phyloP scores from a whole-genome alignment of 495 filamentous ascomycete species.

The Evansstolkia leycettana region DNA sequence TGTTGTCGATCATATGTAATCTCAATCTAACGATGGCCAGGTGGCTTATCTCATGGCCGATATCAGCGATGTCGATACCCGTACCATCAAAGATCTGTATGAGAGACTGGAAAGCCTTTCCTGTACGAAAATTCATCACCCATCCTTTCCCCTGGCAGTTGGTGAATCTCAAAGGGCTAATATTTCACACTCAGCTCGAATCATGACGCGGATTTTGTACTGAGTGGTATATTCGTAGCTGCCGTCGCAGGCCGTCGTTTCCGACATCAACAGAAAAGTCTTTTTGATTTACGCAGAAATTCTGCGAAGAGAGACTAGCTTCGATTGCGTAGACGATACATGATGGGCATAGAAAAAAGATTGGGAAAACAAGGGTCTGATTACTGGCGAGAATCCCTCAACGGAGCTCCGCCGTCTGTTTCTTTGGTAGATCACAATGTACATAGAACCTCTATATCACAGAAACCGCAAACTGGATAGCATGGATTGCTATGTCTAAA shows the following conservation, averaged over 20 bases:
- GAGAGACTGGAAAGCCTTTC: conserved; percentile 68
- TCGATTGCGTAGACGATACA: too few relatives aligned
- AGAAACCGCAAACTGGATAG: too few relatives aligned
- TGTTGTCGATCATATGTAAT: not conserved
- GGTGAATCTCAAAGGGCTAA: not conserved
- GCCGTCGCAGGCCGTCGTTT: too few relatives aligned
- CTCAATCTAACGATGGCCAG: conserved; percentile 22
- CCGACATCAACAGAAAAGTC: too few relatives aligned
- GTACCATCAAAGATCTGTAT: conserved; percentile 75
- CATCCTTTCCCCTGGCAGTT: not conserved
- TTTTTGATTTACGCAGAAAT: too few relatives aligned
- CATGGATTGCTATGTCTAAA: too few relatives aligned
- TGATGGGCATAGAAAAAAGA: not conserved
- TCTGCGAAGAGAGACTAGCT: not conserved
- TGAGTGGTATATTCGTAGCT: too few relatives aligned
- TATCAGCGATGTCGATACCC: conserved; percentile 69
- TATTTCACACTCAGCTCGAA: conserved; percentile 44
- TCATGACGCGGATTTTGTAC: conserved; percentile 81
- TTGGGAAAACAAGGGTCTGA: not conserved
- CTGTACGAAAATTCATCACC: conserved; percentile 45
- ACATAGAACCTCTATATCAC: too few relatives aligned
- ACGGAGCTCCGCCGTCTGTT: conserved; percentile 5
- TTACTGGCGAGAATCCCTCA: conserved; percentile 5
- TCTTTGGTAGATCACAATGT: conserved; percentile 3
- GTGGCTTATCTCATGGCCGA: conserved; percentile 97